These are phyloP conservation scores for Globisporangium spinosum DNA, from an alignment of 352 stramenopile species.

Conservation along the genomic window DNA sequence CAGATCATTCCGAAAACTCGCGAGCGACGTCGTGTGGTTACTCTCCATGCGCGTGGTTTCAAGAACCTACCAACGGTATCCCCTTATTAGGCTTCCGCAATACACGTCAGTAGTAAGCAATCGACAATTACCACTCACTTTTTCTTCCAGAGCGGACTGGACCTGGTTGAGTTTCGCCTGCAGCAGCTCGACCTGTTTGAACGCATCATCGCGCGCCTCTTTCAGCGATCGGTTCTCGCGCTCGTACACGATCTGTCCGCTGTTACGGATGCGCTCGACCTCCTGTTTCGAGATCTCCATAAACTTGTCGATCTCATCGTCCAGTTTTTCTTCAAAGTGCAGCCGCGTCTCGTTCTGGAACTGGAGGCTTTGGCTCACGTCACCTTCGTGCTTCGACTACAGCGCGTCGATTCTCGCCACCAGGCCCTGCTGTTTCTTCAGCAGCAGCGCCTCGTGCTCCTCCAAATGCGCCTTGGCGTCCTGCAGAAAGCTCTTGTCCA, in stretches of 20 bases:
- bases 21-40: constrained; percentile 42
- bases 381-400: constrained; percentile 35
- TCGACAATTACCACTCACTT: constrained; percentile 19
- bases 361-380: constrained; percentile 33
- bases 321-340: constrained; percentile 65
- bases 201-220: constrained; percentile 51
- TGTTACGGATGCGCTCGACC: constrained; percentile 65
- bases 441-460: constrained; percentile 39
- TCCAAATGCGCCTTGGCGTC: constrained; percentile 57
- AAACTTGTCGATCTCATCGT: constrained; percentile 62
- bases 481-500: constrained; percentile 62
- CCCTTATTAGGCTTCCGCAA: neutral
- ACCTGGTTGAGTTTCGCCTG: constrained; percentile 45
- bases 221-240: constrained; percentile 71
- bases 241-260: constrained; percentile 61
- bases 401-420: constrained; percentile 34
- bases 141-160: constrained; percentile 49
- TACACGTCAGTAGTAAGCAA: neutral
- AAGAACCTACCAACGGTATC: constrained; percentile 28
- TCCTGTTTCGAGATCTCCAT: constrained; percentile 68
- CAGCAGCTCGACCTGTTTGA: constrained; percentile 58
- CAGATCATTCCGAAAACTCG: constrained; percentile 52
- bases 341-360: constrained; percentile 56
- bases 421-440: constrained; percentile 34
- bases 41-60: constrained; percentile 55